Conservation (phyloP, 1,284 basidiomycete genomes). For the Malassezia cuniculi region DNA sequence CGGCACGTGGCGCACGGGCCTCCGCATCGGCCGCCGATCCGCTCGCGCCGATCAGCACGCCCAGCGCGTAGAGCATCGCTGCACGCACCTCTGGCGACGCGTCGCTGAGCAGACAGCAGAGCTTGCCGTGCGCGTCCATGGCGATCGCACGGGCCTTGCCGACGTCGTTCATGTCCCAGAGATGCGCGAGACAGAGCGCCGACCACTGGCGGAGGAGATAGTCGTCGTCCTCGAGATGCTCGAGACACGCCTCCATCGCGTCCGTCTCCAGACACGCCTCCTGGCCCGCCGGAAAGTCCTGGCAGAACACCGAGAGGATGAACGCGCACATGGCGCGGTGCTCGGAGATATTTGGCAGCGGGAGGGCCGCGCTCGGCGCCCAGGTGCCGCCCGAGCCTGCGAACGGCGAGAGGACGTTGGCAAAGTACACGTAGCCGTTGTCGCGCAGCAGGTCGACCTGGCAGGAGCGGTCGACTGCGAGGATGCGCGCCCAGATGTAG, state of each 20-base stretch:
- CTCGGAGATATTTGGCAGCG: constrained; percentile 79
- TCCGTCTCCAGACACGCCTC: constrained; percentile 69
- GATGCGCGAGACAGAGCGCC: constrained; percentile 79
- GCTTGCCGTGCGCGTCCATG: constrained; percentile 68
- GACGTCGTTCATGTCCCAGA: constrained; percentile 88
- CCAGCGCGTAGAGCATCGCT: constrained; percentile 79
- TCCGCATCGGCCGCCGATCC: constrained; percentile 47
- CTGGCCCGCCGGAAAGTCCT: constrained; percentile 76
- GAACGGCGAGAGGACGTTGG: constrained; percentile 36
- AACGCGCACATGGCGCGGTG: constrained; percentile 99
- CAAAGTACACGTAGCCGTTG: constrained; percentile 43
- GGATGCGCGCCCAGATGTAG: constrained; percentile 95
- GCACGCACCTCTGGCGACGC: constrained; percentile 84
- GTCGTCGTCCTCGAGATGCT: constrained; percentile 69
- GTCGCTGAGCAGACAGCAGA: constrained; percentile 70
- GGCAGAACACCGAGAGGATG: constrained; percentile 79
- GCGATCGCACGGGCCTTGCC: constrained; percentile 75
- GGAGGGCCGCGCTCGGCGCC: constrained; percentile 18
- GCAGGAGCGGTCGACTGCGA: constrained; percentile 84
- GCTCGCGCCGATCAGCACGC: constrained; percentile 82
- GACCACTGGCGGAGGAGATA: constrained; percentile 89
- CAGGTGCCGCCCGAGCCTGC: constrained; percentile 43
- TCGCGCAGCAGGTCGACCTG: constrained; percentile 80
- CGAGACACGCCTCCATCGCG: constrained; percentile 79
- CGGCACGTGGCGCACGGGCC: constrained; percentile 25